These are phyloP conservation scores for Chlorophyllum brunneum DNA, from an alignment of 768 basidiomycete species.

Conservation along the genomic window DNA sequence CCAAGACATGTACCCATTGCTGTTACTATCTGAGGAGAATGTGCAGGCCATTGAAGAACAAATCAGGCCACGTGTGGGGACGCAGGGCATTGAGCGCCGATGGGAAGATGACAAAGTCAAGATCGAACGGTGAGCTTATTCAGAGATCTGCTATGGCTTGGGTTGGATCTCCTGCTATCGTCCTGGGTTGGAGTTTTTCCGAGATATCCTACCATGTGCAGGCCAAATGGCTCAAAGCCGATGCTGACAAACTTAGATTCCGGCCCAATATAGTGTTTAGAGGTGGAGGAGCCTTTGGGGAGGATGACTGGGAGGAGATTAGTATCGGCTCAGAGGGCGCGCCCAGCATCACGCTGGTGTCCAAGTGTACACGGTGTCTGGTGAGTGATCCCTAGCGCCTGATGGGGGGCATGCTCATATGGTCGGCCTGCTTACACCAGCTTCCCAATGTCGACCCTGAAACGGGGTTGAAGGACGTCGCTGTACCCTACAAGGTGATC, in stretches of 20 bases:
- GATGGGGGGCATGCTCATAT: neutral
- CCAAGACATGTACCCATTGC: constrained; percentile 71
- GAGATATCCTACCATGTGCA: neutral
- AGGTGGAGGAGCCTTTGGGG: constrained; percentile 67
- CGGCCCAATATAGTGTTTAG: constrained; percentile 71
- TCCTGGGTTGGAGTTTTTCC: too few relatives aligned
- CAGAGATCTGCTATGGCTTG: neutral
- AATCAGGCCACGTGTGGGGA: constrained; percentile 42
- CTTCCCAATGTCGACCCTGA: constrained; percentile 68
- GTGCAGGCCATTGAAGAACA: constrained; percentile 47
- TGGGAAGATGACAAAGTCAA: constrained; percentile 50
- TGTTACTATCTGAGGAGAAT: constrained; percentile 67
- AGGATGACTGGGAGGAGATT: constrained; percentile 68
- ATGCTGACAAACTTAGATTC: constrained; percentile 43
- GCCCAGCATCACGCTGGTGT: constrained; percentile 55
- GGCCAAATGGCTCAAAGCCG: neutral
- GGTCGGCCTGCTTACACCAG: constrained; percentile 29
- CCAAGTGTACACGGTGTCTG: constrained; percentile 68
- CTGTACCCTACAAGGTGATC: constrained; percentile 72
- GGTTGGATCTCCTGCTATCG: too few relatives aligned
- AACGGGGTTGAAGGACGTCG: constrained; percentile 62
- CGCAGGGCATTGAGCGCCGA: constrained; percentile 42
- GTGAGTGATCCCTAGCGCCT: constrained; percentile 34
- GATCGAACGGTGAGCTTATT: constrained; percentile 52
- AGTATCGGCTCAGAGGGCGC: constrained; percentile 39